phyloP scores from a whole-genome alignment of 1,284 basidiomycete genomes.

The Puccinia horiana region DNA sequence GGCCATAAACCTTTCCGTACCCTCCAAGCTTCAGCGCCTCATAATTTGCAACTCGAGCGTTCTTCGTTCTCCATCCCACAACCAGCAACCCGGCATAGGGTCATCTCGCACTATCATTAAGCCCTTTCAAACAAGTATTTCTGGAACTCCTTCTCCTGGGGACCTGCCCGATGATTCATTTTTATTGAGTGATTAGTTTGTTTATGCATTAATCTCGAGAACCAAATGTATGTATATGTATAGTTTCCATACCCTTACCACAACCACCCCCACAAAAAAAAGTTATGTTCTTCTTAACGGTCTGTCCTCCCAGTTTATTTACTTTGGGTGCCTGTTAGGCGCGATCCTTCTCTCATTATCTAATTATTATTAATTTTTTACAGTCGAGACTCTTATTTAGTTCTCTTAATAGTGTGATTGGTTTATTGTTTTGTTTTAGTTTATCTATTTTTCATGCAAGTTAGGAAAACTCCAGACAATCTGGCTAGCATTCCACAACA shows the following conservation, averaged over 20 bases:
- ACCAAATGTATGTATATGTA: conserved; percentile 10
- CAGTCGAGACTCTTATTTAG: background rate
- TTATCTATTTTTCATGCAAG: background rate
- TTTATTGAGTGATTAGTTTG: background rate
- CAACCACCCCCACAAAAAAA: background rate
- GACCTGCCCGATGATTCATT: background rate
- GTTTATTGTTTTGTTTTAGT: background rate
- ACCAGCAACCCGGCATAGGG: background rate
- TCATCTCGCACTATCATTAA: background rate
- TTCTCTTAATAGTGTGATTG: conserved; percentile 7
- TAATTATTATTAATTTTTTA: background rate
- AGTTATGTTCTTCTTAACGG: conserved; percentile 3
- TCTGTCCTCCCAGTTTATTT: background rate
- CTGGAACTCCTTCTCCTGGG: background rate
- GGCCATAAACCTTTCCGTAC: conserved; percentile 14
- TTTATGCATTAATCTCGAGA: background rate
- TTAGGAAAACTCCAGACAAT: background rate
- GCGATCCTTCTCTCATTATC: background rate
- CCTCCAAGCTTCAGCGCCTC: background rate
- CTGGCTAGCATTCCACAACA: no score
- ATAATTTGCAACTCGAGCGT: background rate
- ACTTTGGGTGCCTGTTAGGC: background rate
- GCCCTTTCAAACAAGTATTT: background rate
- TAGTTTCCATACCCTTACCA: background rate
- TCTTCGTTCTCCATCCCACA: conserved; percentile 2